Base-by-base conservation (phyloP, 768 basidiomycete genomes). In the Lactarius psammicola region DNA sequence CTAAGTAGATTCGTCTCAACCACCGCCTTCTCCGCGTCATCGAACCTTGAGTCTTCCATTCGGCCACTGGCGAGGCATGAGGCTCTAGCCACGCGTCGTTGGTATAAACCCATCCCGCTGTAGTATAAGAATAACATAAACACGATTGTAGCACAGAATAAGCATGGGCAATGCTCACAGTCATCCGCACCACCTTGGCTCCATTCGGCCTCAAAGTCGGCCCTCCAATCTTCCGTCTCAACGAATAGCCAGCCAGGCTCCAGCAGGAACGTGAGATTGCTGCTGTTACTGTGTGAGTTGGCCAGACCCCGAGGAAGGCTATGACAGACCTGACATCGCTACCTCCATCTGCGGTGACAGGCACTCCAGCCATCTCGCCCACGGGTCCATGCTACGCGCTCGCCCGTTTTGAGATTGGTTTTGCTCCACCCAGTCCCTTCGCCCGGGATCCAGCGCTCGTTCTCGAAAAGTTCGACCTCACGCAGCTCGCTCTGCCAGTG, bases 101-200 rank as follows among this genome's bases (percentile, higher is more conserved):
- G 9, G 87, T 87, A 71, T 93, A 93, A 17, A 89, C 84, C 90
- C 92, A 94, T 3, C 90, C 92, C 70, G 85, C 89, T 87, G 38
- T 7, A 42, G 23, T 34, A 49, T 38, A 15, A 15, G 36, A 36
- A 51, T 49, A 15, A 28, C 6, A n/a, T 71, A 69, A 56, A 36
- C 73, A 74, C 74, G 57, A 42, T 18, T 23, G 15, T 9, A 8
- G 23, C 13, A 66, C 36, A 6, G 49, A 15, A 34, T 13, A 44
- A 20, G 13, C 4, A 1, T 4, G 40, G 15, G 31, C 31, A 46
- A 58, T 1, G 69, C 75, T 54, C 51, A 81, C 80, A 62, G 44
- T 74, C 72, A 67, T 81, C 81, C 1, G 76, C 71, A 10, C 74
- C 71, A 23, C 75, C 77, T 5, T 71, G 76, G 0, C 80, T 79